phyloP scores from a whole-genome alignment of 768 basidiomycete genomes.

The Pleurotus giganteus region DNA sequence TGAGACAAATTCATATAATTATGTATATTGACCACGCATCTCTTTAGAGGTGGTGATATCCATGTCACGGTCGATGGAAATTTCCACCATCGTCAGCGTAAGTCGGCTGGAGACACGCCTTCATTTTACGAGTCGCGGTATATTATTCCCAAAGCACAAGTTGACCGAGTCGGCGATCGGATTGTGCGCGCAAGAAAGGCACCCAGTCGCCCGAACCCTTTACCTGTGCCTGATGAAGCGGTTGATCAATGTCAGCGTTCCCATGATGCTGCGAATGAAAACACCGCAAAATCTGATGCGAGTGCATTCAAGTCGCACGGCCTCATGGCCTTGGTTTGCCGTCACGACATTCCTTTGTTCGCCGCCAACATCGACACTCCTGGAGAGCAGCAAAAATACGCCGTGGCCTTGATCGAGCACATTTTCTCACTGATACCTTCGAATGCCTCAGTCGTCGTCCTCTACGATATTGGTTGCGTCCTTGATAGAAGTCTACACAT shows the following conservation, averaged over 20 bases:
- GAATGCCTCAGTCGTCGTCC: constrained; percentile 19
- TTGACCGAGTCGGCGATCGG: constrained; percentile 26
- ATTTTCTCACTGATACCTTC: constrained; percentile 27
- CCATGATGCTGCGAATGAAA: constrained; percentile 29
- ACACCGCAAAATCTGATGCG: constrained; percentile 22
- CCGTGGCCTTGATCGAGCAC: constrained; percentile 29
- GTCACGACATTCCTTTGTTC: constrained; percentile 33
- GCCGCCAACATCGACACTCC: constrained; percentile 37
- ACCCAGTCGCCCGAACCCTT: not conserved
- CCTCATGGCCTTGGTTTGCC: constrained; percentile 35
- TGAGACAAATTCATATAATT: not conserved
- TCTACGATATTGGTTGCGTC: constrained; percentile 36
- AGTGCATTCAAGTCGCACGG: constrained; percentile 31
- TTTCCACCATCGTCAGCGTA: constrained; percentile 35
- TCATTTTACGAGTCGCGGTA: constrained; percentile 28
- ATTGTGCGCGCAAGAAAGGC: constrained; percentile 23
- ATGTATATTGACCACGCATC: not conserved
- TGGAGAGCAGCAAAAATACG: constrained; percentile 37
- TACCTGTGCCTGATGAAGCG: constrained; percentile 28
- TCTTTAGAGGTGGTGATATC: constrained; percentile 3
- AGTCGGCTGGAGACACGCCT: constrained; percentile 25
- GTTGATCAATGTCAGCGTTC: constrained; percentile 32
- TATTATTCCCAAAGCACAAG: constrained; percentile 30
- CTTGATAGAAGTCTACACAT: constrained; percentile 24
- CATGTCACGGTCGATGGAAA: constrained; percentile 21